A percentile compares a stretch with the other conserved stretches of the same genome.
Conservation (phyloP, 1,284 basidiomycete genomes). For the Mycena sp. region DNA sequence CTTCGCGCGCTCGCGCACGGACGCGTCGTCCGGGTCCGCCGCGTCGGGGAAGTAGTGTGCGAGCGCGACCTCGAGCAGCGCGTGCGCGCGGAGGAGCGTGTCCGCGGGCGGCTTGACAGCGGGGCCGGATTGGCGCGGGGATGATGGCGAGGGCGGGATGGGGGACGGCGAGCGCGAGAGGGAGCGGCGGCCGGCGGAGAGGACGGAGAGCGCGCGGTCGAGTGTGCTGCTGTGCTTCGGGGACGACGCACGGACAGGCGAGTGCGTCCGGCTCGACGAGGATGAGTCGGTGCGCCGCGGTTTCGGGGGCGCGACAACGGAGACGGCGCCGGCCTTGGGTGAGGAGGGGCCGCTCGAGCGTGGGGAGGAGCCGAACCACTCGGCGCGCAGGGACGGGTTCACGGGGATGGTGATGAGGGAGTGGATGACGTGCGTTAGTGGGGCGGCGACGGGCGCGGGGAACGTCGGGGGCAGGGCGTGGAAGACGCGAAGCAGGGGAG, state of each 20-base stretch:
- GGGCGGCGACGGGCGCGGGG: conserved; percentile 68
- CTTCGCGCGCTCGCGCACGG: conserved; percentile 61
- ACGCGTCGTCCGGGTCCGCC: conserved; percentile 68
- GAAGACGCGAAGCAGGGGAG: conserved; percentile 70
- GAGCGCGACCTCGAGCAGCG: conserved; percentile 71
- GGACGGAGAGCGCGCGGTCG: conserved; percentile 69
- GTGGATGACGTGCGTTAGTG: conserved; percentile 80
- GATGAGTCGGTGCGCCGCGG: conserved; percentile 30
- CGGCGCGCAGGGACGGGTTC: conserved; percentile 56
- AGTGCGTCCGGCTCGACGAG: conserved; percentile 33
- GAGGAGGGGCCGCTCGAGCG: conserved; percentile 32
- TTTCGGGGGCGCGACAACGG: conserved; percentile 9
- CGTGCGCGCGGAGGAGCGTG: conserved; percentile 68
- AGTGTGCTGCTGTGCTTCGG: conserved; percentile 59
- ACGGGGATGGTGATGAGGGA: conserved; percentile 78
- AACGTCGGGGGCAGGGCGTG: conserved; percentile 66
- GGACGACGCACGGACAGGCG: conserved; percentile 33
- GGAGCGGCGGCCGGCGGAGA: conserved; percentile 64
- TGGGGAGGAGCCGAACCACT: conserved; percentile 55
- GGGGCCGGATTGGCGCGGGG: conserved; percentile 10
- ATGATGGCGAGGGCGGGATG: conserved; percentile 38
- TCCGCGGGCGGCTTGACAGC: conserved; percentile 42
- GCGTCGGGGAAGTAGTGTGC: conserved; percentile 72
- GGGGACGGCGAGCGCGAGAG: conserved; percentile 65
- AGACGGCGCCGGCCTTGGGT: conserved; percentile 3